Conservation (phyloP, 2,329 filamentous ascomycete species). For the Paecilomyces formosus region DNA sequence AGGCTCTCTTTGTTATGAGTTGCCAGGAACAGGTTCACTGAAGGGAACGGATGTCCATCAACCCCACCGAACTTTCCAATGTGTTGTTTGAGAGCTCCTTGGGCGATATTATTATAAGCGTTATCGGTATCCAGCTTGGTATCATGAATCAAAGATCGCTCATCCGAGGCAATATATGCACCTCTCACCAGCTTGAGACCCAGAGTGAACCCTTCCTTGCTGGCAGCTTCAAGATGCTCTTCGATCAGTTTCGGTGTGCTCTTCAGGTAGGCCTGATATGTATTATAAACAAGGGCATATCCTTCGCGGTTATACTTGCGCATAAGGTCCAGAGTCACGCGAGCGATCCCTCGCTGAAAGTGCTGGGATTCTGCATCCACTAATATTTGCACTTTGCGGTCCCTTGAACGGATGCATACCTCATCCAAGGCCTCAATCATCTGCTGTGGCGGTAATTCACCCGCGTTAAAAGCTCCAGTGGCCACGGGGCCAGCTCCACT, state of each 20-base stretch:
- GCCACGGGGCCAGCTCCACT: background rate
- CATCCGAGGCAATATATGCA: conserved; percentile 65
- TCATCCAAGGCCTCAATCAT: background rate
- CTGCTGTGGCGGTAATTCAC: background rate
- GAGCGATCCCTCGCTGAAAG: conserved; percentile 71
- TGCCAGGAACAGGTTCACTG: conserved; percentile 62
- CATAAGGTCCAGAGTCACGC: conserved; percentile 72
- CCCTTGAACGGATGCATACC: conserved; percentile 23
- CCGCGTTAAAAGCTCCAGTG: background rate
- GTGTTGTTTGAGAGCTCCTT: conserved; percentile 54
- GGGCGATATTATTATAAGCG: conserved; percentile 65
- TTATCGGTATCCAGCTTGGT: conserved; percentile 64
- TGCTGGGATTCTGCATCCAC: conserved; percentile 81
- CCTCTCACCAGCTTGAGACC: conserved; percentile 71
- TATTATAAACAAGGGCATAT: conserved; percentile 67
- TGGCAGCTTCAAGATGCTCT: conserved; percentile 53
- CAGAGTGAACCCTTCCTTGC: conserved; percentile 55
- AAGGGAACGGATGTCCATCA: conserved; percentile 40
- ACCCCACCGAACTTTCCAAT: background rate
- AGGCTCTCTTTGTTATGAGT: conserved; percentile 76
- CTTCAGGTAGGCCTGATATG: conserved; percentile 73
- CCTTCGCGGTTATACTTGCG: conserved; percentile 63
- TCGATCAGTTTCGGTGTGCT: conserved; percentile 50
- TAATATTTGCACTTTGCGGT: conserved; percentile 64
- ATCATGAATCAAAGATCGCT: conserved; percentile 62